phyloP scores from a whole-genome alignment of 805 yeast species.

The Pichia cephalocereana region DNA sequence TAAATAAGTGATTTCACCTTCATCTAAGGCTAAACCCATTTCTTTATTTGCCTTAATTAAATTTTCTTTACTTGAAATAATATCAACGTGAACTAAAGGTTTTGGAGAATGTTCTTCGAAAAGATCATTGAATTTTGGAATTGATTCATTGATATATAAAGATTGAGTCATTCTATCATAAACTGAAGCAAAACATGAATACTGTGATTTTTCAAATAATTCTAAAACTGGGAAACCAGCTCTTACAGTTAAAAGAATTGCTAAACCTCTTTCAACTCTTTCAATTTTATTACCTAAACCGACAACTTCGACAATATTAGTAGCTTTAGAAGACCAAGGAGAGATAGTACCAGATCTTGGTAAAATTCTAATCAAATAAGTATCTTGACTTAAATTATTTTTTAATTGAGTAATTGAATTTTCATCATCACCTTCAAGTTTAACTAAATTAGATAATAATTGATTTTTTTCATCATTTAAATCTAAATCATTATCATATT shows the following conservation, averaged over 20 bases:
- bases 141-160: slow-evolving; percentile 40
- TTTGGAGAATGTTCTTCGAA: slow-evolving; percentile 75
- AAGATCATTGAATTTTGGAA: slow-evolving; percentile 62
- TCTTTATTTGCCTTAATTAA: slow-evolving; percentile 69
- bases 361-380: slow-evolving; percentile 61
- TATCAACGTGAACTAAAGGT: slow-evolving; percentile 69
- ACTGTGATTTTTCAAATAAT: slow-evolving; percentile 38
- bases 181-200: slow-evolving; percentile 55
- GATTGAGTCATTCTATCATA: slow-evolving; percentile 94
- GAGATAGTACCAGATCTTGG: slow-evolving; percentile 96
- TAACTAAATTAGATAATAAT: slow-evolving; percentile 18
- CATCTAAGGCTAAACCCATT: slow-evolving; percentile 89
- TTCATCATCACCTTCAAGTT: slow-evolving; percentile 21
- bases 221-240: slow-evolving; percentile 61
- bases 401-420: slow-evolving; percentile 7
- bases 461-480: slow-evolving; percentile 28
- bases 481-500: slow-evolving; percentile 66
- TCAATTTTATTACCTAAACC: slow-evolving; percentile 65
- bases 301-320: slow-evolving; percentile 85
- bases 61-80: slow-evolving; percentile 46
- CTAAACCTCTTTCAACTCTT: slow-evolving; percentile 86
- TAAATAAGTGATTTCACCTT: slow-evolving; percentile 86
- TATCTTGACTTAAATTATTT: slow-evolving; percentile 28
- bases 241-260: slow-evolving; percentile 61
- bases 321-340: slow-evolving; percentile 99